A percentile compares a stretch with the other conserved stretches of the same genome.
Conservation (phyloP, 768 basidiomycete genomes). For the Mycena haematopus region DNA sequence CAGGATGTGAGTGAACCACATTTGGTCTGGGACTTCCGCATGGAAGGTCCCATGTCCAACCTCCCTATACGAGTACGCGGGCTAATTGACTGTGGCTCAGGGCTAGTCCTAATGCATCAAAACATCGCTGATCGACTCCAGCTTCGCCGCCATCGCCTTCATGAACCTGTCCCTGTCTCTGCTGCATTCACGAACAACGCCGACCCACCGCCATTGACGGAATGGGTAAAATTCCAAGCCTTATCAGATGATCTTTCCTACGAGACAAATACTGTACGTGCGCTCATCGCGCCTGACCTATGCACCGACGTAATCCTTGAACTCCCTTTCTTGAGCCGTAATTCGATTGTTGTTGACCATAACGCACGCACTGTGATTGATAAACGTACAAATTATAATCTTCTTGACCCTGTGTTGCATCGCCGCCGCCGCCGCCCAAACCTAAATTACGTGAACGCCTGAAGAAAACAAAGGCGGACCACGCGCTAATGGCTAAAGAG, state of each 20-base stretch:
- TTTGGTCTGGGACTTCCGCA: slow-evolving; percentile 13
- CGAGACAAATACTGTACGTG: background rate
- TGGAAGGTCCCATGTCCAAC: slow-evolving; percentile 2
- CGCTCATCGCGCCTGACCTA: background rate
- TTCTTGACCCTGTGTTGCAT: slow-evolving; percentile 3
- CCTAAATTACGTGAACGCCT: background rate
- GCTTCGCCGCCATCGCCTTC: background rate
- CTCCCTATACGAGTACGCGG: slow-evolving; percentile 18
- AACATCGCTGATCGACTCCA: slow-evolving; percentile 29
- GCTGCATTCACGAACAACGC: background rate
- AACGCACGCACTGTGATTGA: background rate
- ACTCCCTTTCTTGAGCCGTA: background rate
- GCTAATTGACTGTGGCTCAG: slow-evolving; percentile 39
- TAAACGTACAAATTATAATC: slow-evolving; percentile 1
- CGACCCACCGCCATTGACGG: background rate
- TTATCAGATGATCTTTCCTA: background rate
- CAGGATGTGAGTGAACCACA: background rate
- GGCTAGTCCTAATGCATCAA: slow-evolving; percentile 40
- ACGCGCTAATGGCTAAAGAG: background rate
- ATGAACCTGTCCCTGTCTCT: background rate
- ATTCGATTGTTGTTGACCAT: background rate
- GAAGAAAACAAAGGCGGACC: background rate
- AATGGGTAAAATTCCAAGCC: background rate
- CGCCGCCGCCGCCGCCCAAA: background rate
- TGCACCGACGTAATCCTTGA: background rate